phyloP scores from a whole-genome alignment of 2,329 filamentous ascomycete genomes.

The Nakataea oryzae region DNA sequence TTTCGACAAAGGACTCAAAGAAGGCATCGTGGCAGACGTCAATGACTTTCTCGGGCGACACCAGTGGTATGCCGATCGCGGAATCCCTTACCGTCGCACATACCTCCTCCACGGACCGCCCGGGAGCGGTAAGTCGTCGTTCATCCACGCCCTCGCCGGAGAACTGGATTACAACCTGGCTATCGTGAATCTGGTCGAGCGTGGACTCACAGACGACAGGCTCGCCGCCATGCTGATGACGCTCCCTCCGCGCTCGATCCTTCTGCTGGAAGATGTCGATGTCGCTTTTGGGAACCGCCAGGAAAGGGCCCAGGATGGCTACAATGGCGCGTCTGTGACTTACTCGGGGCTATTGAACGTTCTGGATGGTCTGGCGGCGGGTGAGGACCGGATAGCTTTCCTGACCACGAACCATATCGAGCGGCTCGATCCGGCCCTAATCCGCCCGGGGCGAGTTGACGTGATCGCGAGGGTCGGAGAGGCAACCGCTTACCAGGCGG shows the following conservation, averaged over 20 bases:
- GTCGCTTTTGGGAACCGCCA: conserved; percentile 79
- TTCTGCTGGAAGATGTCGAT: conserved; percentile 83
- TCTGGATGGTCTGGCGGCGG: conserved; percentile 83
- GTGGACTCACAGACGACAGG: conserved; percentile 81
- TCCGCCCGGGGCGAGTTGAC: conserved; percentile 85
- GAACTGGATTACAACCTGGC: conserved; percentile 87
- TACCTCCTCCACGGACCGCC: conserved; percentile 86
- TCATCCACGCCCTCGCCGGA: conserved; percentile 92
- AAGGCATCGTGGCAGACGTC: conserved; percentile 70
- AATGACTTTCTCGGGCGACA: conserved; percentile 69
- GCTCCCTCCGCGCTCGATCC: conserved; percentile 69
- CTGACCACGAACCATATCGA: conserved; percentile 93
- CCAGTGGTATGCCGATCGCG: conserved; percentile 88
- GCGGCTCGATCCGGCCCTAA: conserved; percentile 76
- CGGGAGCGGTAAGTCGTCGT: conserved; percentile 87
- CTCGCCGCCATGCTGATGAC: conserved; percentile 79
- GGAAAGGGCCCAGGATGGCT: conserved; percentile 70
- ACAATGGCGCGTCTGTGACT: conserved; percentile 78
- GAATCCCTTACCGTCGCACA: conserved; percentile 82
- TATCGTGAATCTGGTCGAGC: conserved; percentile 82
- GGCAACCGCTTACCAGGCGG: conserved; percentile 76
- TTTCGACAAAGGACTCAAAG: conserved; percentile 72
- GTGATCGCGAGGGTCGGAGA: conserved; percentile 87
- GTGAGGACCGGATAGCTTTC: conserved; percentile 89
- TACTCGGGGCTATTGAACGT: conserved; percentile 86